Percentiles rank a stretch among this genome's conserved stretches.
These are phyloP conservation scores for Cyclaneusma minus DNA, from an alignment of 2,329 filamentous ascomycete species.

Conservation along the genomic window DNA sequence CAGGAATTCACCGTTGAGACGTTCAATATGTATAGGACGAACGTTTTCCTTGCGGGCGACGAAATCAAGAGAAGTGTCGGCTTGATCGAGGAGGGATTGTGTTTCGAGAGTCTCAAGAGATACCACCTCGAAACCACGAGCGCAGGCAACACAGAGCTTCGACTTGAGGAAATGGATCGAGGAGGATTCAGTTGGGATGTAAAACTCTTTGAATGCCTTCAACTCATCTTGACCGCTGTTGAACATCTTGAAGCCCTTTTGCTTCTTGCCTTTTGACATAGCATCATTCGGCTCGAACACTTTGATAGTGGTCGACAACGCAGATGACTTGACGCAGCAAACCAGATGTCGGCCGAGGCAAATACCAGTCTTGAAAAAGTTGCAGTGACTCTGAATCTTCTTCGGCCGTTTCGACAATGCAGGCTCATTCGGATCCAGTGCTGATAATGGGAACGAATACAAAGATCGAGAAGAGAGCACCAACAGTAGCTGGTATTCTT, in stretches of 20 bases:
- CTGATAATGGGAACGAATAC: constrained; percentile 75
- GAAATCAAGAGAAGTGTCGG: constrained; percentile 94
- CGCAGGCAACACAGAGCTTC: constrained; percentile 91
- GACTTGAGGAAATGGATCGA: constrained; percentile 96
- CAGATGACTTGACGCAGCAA: constrained; percentile 89
- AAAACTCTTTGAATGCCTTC: constrained; percentile 97
- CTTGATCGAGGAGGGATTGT: constrained; percentile 90
- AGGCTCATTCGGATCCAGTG: constrained; percentile 71
- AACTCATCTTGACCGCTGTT: constrained; percentile 76
- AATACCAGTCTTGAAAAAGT: constrained; percentile 96
- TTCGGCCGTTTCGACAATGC: constrained; percentile 72
- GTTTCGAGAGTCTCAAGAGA: constrained; percentile 95
- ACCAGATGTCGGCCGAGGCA: constrained; percentile 89
- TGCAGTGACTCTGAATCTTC: constrained; percentile 94
- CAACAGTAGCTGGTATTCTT: constrained; percentile 84
- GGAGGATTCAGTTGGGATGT: constrained; percentile 95
- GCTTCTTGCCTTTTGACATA: constrained; percentile 86
- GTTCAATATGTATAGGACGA: constrained; percentile 92
- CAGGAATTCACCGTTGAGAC: constrained; percentile 90
- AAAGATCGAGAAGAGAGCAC: constrained; percentile 89
- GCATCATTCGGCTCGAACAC: constrained; percentile 98
- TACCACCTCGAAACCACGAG: constrained; percentile 92
- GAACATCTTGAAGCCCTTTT: constrained; percentile 95
- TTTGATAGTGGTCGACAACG: constrained; percentile 90
- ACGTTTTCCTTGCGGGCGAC: constrained; percentile 87